Evolutionary conservation across 2,329 filamentous ascomycete genomes (phyloP).

Genomic region (Neoscytalidium dimidiatum): DNA sequence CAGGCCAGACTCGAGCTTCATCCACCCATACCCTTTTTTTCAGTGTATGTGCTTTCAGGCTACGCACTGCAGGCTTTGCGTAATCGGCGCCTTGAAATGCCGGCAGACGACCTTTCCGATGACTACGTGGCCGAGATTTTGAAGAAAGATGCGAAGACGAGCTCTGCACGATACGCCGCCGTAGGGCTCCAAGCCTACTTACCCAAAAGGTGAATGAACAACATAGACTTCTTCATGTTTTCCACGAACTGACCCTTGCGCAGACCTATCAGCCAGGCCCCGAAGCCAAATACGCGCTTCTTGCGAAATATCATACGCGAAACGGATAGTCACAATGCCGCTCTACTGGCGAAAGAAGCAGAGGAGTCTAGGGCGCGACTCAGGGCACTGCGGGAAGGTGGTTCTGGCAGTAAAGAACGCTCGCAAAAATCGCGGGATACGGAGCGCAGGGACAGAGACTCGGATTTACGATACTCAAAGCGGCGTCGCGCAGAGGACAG

Average conservation of each 20-base stretch:
- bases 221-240: background rate
- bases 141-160: slow-evolving; percentile 74
- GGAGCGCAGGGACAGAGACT: background rate
- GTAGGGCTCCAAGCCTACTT: slow-evolving; percentile 71
- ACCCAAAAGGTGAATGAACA: slow-evolving; percentile 55
- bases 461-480: slow-evolving; percentile 10
- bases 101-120: slow-evolving; percentile 59
- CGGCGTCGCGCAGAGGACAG: slow-evolving; percentile 22
- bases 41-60: background rate
- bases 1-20: background rate
- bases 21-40: background rate
- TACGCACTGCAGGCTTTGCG: background rate
- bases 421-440: background rate
- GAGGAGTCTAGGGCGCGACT: slow-evolving; percentile 75
- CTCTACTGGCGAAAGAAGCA: slow-evolving; percentile 79
- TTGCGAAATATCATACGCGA: slow-evolving; percentile 84
- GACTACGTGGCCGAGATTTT: slow-evolving; percentile 81
- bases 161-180: slow-evolving; percentile 71
- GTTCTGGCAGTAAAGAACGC: slow-evolving; percentile 38
- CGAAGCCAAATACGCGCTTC: slow-evolving; percentile 91
- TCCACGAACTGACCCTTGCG: background rate
- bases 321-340: slow-evolving; percentile 85
- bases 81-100: slow-evolving; percentile 5
- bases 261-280: slow-evolving; percentile 66
- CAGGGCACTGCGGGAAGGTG: slow-evolving; percentile 40